These are phyloP conservation scores for Harringtonia lauricola DNA, from an alignment of 2,329 filamentous ascomycete genomes.

Conservation along the genomic window DNA sequence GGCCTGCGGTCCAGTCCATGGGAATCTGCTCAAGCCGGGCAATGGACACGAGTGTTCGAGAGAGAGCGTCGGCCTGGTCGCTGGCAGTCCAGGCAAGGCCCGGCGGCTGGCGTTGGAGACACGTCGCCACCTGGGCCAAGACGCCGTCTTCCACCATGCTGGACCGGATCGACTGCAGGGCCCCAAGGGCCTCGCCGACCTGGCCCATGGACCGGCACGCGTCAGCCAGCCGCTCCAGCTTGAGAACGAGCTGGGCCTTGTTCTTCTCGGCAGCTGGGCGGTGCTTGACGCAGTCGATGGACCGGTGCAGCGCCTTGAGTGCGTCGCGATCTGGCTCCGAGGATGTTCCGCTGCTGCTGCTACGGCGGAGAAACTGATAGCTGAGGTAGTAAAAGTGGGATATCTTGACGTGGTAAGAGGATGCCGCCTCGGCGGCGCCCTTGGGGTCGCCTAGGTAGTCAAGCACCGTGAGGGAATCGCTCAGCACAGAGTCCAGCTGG, in stretches of 20 bases:
- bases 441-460: conserved; percentile 34
- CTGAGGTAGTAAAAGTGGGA: conserved; percentile 63
- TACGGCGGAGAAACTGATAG: conserved; percentile 39
- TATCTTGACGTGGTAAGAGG: conserved; percentile 49
- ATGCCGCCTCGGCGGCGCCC: conserved; percentile 15
- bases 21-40: conserved; percentile 47
- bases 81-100: conserved; percentile 39
- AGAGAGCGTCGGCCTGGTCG: conserved; percentile 40
- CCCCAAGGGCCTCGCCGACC: conserved; percentile 44
- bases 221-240: conserved; percentile 57
- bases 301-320: conserved; percentile 49
- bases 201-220: conserved; percentile 42
- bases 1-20: conserved; percentile 43
- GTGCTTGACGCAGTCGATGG: conserved; percentile 49
- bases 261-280: conserved; percentile 43
- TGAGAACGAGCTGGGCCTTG: conserved; percentile 47
- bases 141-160: conserved; percentile 48
- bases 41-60: conserved; percentile 47
- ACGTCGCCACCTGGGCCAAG: conserved; percentile 39
- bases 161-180: conserved; percentile 49
- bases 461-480: conserved; percentile 43
- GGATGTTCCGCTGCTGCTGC: conserved; percentile 11
- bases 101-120: conserved; percentile 38
- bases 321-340: conserved; percentile 17
- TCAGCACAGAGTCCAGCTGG: conserved; percentile 42